Base-by-base conservation (phyloP, 768 basidiomycete species). In the Cystobasidiopsis lactophilus region DNA sequence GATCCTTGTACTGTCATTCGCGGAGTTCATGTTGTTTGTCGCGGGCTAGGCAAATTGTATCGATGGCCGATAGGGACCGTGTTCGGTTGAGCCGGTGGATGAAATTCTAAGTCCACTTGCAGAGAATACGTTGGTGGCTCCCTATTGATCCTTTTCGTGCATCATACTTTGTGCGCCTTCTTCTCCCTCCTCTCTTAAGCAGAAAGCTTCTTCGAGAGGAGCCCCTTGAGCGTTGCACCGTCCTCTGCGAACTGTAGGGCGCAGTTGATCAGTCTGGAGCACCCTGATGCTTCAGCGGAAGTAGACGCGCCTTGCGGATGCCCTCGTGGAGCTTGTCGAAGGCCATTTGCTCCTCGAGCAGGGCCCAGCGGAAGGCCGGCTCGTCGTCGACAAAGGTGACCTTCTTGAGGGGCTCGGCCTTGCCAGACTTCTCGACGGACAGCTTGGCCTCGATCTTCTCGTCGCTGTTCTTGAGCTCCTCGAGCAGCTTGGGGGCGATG, bases 291-390 rank as follows among this genome's bases (percentile, higher is more conserved):
- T n/a, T n/a, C n/a, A n/a, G n/a, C n/a, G n/a, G n/a, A n/a, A n/a
- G n/a, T n/a, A n/a, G 14, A 41, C 44, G 29, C 3, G 48, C 55
- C 58, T 63, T 93, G 73, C 78, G 79, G 73, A 98, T 93, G 63
- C 93, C 93, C 71, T 95, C 85, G 68, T 93, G 85, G 52, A 95
- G 74, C 73, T 96, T 95, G 68, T 95, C 91, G 66, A 86, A 91
- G n/a, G 91, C 88, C 89, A 95, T 93, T 65, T 74, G 70, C 69
- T 95, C 89, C 64, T 86, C 75, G 63, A 93, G 77, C 53, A 96
- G 79, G 11, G 75, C 60, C 88, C 88, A 93, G 55, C 85, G 80
- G 84, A 96, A 96, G 65, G 86, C 83, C 56, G 88, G 72, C 73
- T 98, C 85, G 71, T 93, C 77, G 72, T 95, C 77, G 66, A 98